Evolutionary conservation across 2,329 filamentous ascomycete species (phyloP).

Genomic region (Thelonectria olida): DNA sequence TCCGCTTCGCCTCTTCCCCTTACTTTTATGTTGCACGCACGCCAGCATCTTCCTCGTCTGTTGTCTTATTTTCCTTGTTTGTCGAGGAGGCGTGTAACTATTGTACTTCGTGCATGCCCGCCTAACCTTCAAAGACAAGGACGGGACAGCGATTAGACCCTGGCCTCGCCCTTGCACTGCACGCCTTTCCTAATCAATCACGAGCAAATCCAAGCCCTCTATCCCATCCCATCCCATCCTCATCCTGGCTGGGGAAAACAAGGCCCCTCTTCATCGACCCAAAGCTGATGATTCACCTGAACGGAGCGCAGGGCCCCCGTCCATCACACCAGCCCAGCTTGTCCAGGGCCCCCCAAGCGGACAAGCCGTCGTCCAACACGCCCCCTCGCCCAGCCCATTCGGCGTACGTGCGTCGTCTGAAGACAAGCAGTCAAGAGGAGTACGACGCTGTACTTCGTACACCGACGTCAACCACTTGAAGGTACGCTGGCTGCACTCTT

Average conservation of each 20-base stretch:
- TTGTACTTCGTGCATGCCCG: conserved; percentile 4
- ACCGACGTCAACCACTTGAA: conserved; percentile 1
- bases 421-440: background rate
- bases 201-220: conserved; percentile 7
- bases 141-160: conserved; percentile 4
- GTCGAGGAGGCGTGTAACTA: background rate
- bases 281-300: conserved; percentile 26
- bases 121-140: conserved; percentile 1
- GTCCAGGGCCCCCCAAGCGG: conserved; percentile 17
- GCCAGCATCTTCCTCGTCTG: background rate
- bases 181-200: conserved; percentile 23
- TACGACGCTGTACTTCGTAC: conserved; percentile 8
- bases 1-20: conserved; percentile 1
- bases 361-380: conserved; percentile 10
- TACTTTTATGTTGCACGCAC: background rate
- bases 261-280: conserved; percentile 30
- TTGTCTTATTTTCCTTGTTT: conserved; percentile 11
- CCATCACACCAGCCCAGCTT: conserved; percentile 24
- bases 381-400: conserved; percentile 2
- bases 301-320: conserved; percentile 12
- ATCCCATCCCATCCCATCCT: conserved; percentile 9
- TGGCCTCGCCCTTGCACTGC: conserved; percentile 13
- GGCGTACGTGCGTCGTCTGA: background rate
- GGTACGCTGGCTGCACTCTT: conserved; percentile 12
- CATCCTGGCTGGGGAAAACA: conserved; percentile 7